These are phyloP conservation scores for Tardiomyces depauwii DNA, from an alignment of 1,139 yeast species.

Conservation along the genomic window DNA sequence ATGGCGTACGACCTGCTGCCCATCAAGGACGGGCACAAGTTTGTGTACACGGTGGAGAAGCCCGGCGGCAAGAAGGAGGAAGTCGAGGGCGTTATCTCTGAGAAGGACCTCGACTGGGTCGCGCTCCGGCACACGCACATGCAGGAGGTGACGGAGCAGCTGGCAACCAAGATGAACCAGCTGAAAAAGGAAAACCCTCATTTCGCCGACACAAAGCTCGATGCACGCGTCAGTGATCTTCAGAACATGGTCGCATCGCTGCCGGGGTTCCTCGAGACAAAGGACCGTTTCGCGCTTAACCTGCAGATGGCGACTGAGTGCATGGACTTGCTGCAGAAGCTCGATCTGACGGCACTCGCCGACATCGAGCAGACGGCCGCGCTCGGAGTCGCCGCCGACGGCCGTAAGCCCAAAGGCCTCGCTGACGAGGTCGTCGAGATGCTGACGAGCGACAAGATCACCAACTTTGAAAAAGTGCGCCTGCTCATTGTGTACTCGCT, in stretches of 20 bases:
- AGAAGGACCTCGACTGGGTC: constrained; percentile 67
- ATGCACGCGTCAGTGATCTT: constrained; percentile 26
- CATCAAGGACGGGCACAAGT: constrained; percentile 39
- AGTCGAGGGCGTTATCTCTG: constrained; percentile 40
- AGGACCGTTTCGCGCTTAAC: constrained; percentile 28
- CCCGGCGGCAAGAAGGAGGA: constrained; percentile 46
- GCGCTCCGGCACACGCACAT: constrained; percentile 66
- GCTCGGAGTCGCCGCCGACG: constrained; percentile 62
- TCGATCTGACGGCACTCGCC: constrained; percentile 22
- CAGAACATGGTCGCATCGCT: constrained; percentile 31
- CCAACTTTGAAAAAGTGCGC: constrained; percentile 58
- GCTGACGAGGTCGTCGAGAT: constrained; percentile 56
- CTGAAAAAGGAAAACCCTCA: constrained; percentile 62
- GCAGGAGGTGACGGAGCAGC: constrained; percentile 58
- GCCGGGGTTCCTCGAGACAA: constrained; percentile 30
- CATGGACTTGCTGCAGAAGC: constrained; percentile 24
- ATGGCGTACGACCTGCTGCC: constrained; percentile 65
- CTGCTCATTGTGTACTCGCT: constrained; percentile 68
- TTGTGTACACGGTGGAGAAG: constrained; percentile 49
- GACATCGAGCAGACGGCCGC: constrained; percentile 53
- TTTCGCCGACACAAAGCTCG: constrained; percentile 21
- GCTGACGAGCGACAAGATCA: constrained; percentile 41
- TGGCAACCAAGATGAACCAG: constrained; percentile 52
- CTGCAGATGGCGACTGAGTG: constrained; percentile 31
- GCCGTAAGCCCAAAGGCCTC: constrained; percentile 50